These are phyloP conservation scores for Gossypium bickii DNA, from an alignment of 345 rosid genomes.

Conservation along the genomic window DNA sequence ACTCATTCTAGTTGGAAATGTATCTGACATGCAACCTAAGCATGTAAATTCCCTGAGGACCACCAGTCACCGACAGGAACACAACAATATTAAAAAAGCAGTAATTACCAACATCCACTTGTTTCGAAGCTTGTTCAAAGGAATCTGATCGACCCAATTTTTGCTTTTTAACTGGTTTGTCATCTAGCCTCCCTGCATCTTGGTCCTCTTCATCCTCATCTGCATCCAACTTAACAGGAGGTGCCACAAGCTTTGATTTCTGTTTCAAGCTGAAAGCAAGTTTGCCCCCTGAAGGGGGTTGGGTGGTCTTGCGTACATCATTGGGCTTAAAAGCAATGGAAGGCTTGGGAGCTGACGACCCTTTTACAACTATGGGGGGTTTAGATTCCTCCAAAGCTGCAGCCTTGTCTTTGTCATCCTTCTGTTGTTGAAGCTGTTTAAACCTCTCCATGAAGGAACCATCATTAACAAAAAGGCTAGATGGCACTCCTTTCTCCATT, in stretches of 20 bases:
- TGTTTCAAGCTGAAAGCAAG: constrained; percentile 97
- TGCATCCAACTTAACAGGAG: constrained; percentile 71
- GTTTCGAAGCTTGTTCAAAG: constrained; percentile 43
- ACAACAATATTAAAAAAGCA: constrained; percentile 30
- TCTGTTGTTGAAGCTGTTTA: constrained; percentile 88
- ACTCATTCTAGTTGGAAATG: background rate
- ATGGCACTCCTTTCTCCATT: constrained; percentile 77
- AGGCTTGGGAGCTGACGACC: constrained; percentile 43
- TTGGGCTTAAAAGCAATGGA: constrained; percentile 27
- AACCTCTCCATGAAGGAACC: constrained; percentile 99
- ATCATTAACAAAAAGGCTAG: constrained; percentile 86
- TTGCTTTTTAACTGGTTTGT: constrained; percentile 58
- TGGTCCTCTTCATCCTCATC: constrained; percentile 85
- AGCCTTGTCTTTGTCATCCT: constrained; percentile 36
- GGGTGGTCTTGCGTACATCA: constrained; percentile 38
- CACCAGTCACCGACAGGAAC: background rate
- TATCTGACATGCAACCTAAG: background rate
- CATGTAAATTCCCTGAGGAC: background rate
- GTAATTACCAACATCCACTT: constrained; percentile 78
- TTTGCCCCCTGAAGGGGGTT: constrained; percentile 57
- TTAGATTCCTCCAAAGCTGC: constrained; percentile 51
- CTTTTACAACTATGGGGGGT: constrained; percentile 52
- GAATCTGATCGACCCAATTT: constrained; percentile 51
- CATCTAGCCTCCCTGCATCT: constrained; percentile 41
- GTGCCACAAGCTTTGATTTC: constrained; percentile 84